Base-by-base conservation (phyloP, 805 yeast genomes). In the Suhomyces prunicola region DNA sequence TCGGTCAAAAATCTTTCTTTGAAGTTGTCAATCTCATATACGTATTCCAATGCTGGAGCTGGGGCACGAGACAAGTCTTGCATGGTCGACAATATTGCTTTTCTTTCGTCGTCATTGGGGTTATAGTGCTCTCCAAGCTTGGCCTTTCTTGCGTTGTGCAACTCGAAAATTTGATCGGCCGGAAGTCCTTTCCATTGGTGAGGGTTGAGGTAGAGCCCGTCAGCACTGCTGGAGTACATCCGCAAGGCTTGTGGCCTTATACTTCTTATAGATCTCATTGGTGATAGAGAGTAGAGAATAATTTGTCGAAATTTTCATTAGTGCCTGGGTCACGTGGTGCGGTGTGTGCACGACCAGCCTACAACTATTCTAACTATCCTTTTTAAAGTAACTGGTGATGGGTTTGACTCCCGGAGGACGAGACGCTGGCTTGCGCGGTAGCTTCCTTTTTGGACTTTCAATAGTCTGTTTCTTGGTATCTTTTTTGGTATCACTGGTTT, bases 141-240 rank as follows among this genome's bases (percentile, higher is more conserved):
- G 13, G 76, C 73, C 54, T 80, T 80, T 67, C 93, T 78, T 60
- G 82, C 74, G 57, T 81, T 74, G 65, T 83, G 88, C 55, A 88
- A 73, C 54, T 80, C 80, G 55, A 86, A 75, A 47, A 88, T 81
- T 56, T 79, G 76, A 52, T 83, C 82, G 13, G 88, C 80, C 12
- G 89, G 86, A 53, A 86, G 74, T 0, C 86, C 88, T 49, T 76
- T 73, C 96, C 96, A 88, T 50, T 80, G 77, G 52, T 81, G 82
- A 3, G 96, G 96, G 51, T 80, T 79, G 55, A 83, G 71, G 59
- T 80, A 81, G 26, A 84, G 67, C 10, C 75, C 65, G n/a, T 46
- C 48, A 24, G 47, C 46, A 17, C 48, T 31, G 46, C 52, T 53
- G 45, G 56, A 53, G 50, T 53, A 56, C 45, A 44, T 44, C 45